Evolutionary conservation across 202 grass and related monocot species (phyloP).

Genomic region (Hordeum pubiflorum): DNA sequence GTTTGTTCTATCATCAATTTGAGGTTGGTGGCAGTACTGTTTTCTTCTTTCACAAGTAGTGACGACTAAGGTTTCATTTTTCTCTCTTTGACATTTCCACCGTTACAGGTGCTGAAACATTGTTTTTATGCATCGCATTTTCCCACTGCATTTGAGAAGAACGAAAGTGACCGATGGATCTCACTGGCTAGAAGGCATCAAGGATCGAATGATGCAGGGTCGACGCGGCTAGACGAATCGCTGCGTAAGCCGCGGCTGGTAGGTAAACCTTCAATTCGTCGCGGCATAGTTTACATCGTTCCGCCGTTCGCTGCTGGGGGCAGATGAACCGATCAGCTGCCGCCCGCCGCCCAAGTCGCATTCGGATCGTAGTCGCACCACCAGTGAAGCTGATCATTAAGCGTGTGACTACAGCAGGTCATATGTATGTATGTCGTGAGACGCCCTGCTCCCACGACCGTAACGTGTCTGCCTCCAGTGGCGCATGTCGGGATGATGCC

Average conservation of each 20-base stretch:
- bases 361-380: not conserved
- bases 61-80: not conserved
- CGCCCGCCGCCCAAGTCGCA: not conserved
- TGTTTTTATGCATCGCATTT: not conserved
- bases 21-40: not conserved
- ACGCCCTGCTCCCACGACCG: not conserved
- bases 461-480: not conserved
- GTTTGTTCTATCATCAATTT: not conserved
- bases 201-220: not conserved
- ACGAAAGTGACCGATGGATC: not conserved
- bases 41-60: not conserved
- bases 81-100: not conserved
- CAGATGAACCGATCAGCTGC: not conserved
- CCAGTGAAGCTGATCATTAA: not conserved
- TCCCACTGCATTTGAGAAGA: not conserved
- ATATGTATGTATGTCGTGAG: not conserved
- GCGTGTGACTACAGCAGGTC: not conserved
- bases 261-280: slow-evolving; percentile 23
- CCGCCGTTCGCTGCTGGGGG: not conserved
- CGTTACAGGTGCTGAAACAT: not conserved
- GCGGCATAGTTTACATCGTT: not conserved
- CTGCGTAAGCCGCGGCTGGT: slow-evolving; percentile 26
- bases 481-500: not conserved
- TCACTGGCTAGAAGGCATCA: not conserved
- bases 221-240: slow-evolving; percentile 4